Percentiles rank a stretch among this genome's conserved stretches.
Conservation (phyloP, 2,329 filamentous ascomycete species). For the Penicillium rolfsii region DNA sequence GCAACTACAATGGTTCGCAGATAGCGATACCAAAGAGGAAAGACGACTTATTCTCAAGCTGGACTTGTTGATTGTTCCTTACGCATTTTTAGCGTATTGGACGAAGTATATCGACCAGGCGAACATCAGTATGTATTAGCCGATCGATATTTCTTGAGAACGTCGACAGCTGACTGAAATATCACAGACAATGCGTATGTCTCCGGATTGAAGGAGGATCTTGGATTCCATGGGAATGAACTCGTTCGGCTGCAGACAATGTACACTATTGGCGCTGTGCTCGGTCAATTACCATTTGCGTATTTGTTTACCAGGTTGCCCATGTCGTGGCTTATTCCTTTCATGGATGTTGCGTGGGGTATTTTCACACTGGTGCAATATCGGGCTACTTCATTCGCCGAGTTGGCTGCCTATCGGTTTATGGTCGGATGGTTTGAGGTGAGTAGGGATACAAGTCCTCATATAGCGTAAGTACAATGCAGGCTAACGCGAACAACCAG, state of each 20-base stretch:
- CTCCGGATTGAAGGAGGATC: conserved; percentile 57
- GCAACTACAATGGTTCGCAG: conserved; percentile 52
- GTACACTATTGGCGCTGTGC: conserved; percentile 55
- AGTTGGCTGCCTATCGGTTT: conserved; percentile 59
- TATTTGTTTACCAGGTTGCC: conserved; percentile 53
- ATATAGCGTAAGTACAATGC: background rate
- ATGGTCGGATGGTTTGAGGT: conserved; percentile 59
- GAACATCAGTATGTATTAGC: conserved; percentile 52
- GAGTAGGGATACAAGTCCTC: background rate
- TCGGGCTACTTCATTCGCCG: conserved; percentile 53
- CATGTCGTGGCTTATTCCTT: conserved; percentile 57
- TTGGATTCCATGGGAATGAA: conserved; percentile 57
- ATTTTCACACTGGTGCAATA: conserved; percentile 62
- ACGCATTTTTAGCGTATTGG: conserved; percentile 60
- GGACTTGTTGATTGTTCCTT: conserved; percentile 60
- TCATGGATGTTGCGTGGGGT: conserved; percentile 59
- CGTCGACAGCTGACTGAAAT: background rate
- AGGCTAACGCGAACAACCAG: conserved; percentile 13
- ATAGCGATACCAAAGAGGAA: conserved; percentile 55
- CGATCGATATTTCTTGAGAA: background rate
- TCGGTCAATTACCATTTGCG: conserved; percentile 57
- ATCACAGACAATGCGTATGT: conserved; percentile 59
- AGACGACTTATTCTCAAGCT: conserved; percentile 59
- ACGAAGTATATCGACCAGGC: conserved; percentile 61
- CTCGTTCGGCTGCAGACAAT: conserved; percentile 60